phyloP scores from a whole-genome alignment of 306 rosid species.

The Acacia crassicarpa region DNA sequence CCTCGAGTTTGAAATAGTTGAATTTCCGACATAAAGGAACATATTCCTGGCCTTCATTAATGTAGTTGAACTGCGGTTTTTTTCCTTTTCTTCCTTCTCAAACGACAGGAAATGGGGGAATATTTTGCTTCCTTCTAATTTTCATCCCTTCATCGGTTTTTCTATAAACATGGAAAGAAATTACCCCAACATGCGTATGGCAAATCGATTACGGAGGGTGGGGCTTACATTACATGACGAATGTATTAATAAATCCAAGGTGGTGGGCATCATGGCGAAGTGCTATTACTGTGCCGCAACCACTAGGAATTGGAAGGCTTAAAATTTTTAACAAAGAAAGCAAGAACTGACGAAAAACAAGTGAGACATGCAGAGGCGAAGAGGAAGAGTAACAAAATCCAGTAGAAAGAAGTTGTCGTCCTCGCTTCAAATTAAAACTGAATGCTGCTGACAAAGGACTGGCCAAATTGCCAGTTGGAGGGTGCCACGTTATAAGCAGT shows the following conservation, averaged over 20 bases:
- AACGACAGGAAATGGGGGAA: background rate
- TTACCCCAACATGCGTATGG: background rate
- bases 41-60: background rate
- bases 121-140: background rate
- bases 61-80: background rate
- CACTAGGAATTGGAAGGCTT: constrained; percentile 16
- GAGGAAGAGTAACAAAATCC: background rate
- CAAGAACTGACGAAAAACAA: background rate
- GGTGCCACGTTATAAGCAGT: constrained; percentile 47
- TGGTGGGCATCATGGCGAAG: constrained; percentile 34
- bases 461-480: constrained; percentile 57
- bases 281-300: constrained; percentile 32
- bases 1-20: background rate
- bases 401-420: background rate
- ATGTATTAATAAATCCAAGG: background rate
- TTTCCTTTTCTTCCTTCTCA: background rate
- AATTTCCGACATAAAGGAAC: background rate
- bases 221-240: background rate
- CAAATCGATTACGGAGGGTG: background rate
- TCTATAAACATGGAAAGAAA: background rate
- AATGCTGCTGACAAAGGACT: constrained; percentile 42
- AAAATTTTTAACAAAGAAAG: background rate
- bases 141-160: background rate
- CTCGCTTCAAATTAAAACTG: constrained; percentile 35
- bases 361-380: background rate